Base-by-base conservation (phyloP, 2,329 filamentous ascomycete genomes). In the Ophiostoma quercus region DNA sequence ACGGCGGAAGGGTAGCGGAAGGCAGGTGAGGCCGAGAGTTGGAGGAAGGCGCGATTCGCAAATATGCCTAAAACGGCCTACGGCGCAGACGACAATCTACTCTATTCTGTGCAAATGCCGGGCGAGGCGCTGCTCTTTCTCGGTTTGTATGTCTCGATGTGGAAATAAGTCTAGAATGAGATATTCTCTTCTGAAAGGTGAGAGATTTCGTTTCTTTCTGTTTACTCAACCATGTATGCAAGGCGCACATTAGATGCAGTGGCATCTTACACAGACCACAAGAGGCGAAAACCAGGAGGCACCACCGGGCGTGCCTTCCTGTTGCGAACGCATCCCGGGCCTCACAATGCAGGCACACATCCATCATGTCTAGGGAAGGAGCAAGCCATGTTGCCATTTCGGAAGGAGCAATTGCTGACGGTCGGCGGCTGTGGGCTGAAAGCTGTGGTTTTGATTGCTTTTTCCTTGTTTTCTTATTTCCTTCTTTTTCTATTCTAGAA, bases 241-340 rank as follows among this genome's bases (percentile, higher is more conserved):
- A 9, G 62, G 62, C 19, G 62, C 62, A 65, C 14, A n/a, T 65
- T n/a, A 8, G 62, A n/a, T 65, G 32, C 62, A 65, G 62, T 65
- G 62, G 19, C 34, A 65, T 39, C 32, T 65, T 65, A 22, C 62
- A 65, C 32, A 65, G 32, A 22, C 19, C 62, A 65, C 62, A 65
- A 16, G 62, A 39, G 19, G 60, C 60, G 32, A n/a, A 29, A 39
- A 16, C 60, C 60, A 63, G 57, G 29, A 63, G 57, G 29, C 29
- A 32, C 57, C 57, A 34, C 34, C 62, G 62, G 62, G 37, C 62
- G 62, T 65, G 34, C 62, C 32, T 65, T 65, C 62, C 62, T 65
- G 62, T 39, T 65, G 62, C 62, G 62, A 63, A 37, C 29, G 29
- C 11, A 19, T 34, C 11, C 60, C 60, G 60, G 22, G 51, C 51